These are phyloP conservation scores for Dictyostelium discoideum DNA, from an alignment of 78 protist genomes.

Conservation along the genomic window DNA sequence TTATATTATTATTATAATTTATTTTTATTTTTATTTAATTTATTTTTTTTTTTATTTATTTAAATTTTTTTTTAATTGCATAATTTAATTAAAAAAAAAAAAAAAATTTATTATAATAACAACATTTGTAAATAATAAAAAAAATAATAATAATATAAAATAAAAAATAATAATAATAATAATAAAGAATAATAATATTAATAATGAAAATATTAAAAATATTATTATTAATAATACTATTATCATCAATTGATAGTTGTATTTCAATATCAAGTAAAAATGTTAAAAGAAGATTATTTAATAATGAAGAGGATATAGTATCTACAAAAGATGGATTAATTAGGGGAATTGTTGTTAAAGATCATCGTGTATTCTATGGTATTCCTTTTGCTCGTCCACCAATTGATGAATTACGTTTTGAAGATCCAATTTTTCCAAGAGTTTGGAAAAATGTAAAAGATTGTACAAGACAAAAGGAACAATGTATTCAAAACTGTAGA, in stretches of 20 bases:
- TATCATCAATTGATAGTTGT: neutral
- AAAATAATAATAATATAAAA: too few relatives aligned
- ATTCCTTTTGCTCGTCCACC: conserved; percentile 37
- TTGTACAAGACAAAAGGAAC: neutral
- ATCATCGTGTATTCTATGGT: conserved; percentile 4
- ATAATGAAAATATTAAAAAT: neutral
- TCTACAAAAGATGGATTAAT: neutral
- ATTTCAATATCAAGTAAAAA: neutral
- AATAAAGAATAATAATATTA: too few relatives aligned
- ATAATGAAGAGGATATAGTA: neutral
- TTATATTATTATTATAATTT: too few relatives aligned
- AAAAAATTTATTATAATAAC: too few relatives aligned
- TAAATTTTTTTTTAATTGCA: too few relatives aligned
- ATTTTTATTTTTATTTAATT: too few relatives aligned
- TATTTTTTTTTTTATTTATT: too few relatives aligned
- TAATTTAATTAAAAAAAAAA: too few relatives aligned
- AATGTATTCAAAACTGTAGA: conserved; percentile 9
- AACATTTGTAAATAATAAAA: too few relatives aligned
- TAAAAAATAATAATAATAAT: too few relatives aligned
- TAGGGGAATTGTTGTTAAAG: neutral
- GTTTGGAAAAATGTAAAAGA: neutral
- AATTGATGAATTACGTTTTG: neutral
- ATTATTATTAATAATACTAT: neutral
- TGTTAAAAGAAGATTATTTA: neutral
- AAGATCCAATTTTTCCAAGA: neutral